Evolutionary conservation across 306 rosid species (phyloP), one percentile per base, ranked within the genome.

Genomic region (Calophaca sinica): DNA sequence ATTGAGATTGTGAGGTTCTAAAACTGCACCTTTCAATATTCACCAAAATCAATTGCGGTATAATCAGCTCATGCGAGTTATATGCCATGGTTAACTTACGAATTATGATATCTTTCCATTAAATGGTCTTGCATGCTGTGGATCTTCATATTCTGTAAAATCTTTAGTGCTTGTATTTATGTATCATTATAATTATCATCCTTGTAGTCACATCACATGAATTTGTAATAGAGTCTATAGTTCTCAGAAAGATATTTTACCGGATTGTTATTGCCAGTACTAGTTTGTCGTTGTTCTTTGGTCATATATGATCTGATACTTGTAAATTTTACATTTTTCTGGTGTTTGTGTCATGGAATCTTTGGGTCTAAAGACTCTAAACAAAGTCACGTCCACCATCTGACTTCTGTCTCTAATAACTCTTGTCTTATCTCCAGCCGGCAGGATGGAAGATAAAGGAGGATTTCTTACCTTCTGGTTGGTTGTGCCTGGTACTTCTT

Each of bases 381-480:
- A 67, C 64, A 74, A 59, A 32, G 58, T 53, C 42, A 52, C 20
- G 26, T 2, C 54, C 5, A n/a, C 53, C 15, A 60, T 82, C 74
- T 72, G 62, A 82, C 41, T 33, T 71, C 44, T 76, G 38, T 53
- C 41, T 42, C 31, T 50, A 0, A 76, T 48, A 67, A 73, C 13
- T 62, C 74, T 51, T 82, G 72, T 87, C 68, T 50, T 65, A 33
- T 88, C 82, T 84, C 69, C 88, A 94, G 98, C 98, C 98, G 52
- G 85, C 94, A 26, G 98, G 96, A 60, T 94, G 96, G 97, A 88
- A 86, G 42, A 75, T 94, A 77, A 91, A 94, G 83, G 96, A 91
- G 84, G 96, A 94, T 63, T 94, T 54, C 82, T 80, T 94, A 75
- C 97, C 98, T 31, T n/a, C 94, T 80, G 93, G 93, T 57, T 94